These are phyloP conservation scores for Mortierella sp. DNA, from an alignment of 371 early-diverging fungal genomes.

Conservation along the genomic window DNA sequence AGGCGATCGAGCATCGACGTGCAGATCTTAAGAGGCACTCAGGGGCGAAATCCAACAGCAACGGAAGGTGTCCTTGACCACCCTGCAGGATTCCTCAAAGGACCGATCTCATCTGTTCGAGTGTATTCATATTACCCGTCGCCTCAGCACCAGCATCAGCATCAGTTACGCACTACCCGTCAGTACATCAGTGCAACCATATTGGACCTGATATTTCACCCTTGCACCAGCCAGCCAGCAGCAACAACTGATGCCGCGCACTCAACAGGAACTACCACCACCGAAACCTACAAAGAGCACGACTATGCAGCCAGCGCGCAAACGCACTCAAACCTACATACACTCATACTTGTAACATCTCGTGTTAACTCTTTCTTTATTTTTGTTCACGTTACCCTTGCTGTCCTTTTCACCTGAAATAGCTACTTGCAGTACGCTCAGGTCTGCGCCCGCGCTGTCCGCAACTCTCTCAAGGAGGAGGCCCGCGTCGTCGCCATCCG, in stretches of 20 bases:
- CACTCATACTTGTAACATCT: background rate
- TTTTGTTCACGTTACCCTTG: background rate
- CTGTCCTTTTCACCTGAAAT: slow-evolving; percentile 15
- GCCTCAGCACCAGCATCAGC: background rate
- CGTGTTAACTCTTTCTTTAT: background rate
- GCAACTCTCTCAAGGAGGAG: slow-evolving; percentile 88
- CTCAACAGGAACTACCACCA: background rate
- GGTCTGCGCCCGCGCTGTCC: slow-evolving; percentile 88
- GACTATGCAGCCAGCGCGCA: background rate
- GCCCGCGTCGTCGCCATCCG: slow-evolving; percentile 75
- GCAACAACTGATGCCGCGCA: background rate
- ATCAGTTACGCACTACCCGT: background rate
- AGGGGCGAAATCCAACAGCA: background rate
- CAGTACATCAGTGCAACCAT: background rate
- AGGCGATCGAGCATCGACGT: background rate
- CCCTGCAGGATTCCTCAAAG: background rate
- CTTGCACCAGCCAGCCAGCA: background rate
- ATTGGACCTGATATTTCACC: background rate
- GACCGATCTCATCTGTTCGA: background rate
- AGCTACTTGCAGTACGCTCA: slow-evolving; percentile 93
- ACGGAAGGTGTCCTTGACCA: background rate
- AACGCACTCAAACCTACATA: background rate
- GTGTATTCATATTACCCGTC: background rate
- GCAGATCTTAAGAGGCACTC: background rate
- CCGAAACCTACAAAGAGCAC: background rate